phyloP scores from a whole-genome alignment of 805 yeast species.

The Lipomyces sp. region DNA sequence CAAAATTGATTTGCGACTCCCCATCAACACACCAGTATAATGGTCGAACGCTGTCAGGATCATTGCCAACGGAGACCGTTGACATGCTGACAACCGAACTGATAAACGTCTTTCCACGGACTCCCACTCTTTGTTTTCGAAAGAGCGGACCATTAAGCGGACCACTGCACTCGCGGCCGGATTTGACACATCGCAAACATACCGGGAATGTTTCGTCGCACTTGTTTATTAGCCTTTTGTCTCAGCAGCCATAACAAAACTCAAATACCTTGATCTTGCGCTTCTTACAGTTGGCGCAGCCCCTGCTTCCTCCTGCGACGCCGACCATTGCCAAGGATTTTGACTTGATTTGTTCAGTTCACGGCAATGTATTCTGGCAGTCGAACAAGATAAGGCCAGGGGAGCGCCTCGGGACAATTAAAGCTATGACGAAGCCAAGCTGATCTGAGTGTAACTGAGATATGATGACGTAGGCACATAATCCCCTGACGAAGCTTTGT shows the following conservation, averaged over 20 bases:
- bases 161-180: slow-evolving; percentile 24
- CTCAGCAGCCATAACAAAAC: background rate
- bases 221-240: background rate
- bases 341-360: too few relatives aligned
- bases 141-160: slow-evolving; percentile 21
- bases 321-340: slow-evolving; percentile 20
- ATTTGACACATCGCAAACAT: slow-evolving; percentile 23
- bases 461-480: too few relatives aligned
- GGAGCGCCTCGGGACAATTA: too few relatives aligned
- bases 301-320: slow-evolving; percentile 29
- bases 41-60: slow-evolving; percentile 3
- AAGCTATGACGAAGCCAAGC: too few relatives aligned
- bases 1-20: background rate
- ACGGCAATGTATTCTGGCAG: too few relatives aligned
- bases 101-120: background rate
- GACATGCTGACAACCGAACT: background rate
- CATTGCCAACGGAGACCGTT: background rate
- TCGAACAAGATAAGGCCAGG: too few relatives aligned
- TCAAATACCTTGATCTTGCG: slow-evolving; percentile 26
- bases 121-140: slow-evolving; percentile 14
- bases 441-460: too few relatives aligned
- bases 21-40: background rate
- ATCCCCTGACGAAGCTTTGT: too few relatives aligned
- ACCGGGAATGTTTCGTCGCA: slow-evolving; percentile 32
- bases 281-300: slow-evolving; percentile 26